Base-by-base conservation (phyloP, 2,329 filamentous ascomycete genomes). In the Diaporthe vexans region DNA sequence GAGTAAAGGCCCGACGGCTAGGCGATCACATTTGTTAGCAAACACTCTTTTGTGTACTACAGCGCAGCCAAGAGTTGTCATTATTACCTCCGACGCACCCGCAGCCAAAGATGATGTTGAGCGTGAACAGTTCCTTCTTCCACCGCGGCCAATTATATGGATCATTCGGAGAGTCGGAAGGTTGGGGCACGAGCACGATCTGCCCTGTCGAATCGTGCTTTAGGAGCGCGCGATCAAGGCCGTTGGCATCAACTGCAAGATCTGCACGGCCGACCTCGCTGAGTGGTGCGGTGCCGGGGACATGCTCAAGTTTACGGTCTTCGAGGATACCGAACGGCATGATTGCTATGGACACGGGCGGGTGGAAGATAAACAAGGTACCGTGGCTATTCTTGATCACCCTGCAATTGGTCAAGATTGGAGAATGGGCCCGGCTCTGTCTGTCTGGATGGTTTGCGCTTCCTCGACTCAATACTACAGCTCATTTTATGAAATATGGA, bases 141-240 rank as follows among this genome's bases (percentile, higher is more conserved):
- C 81, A 79, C 68, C 79, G 76, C 37, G 83, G 82, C 86, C 86
- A 87, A 77, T 87, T 87, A 72, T 87, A 81, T 10, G 86, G 86
- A 75, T 88, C 86, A 75, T 87, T 85, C 8, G 85, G 84, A 21
- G 84, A 86, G 61, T 83, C 81, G 15, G 85, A 86, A 11, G 88
- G 88, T 72, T 86, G 85, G 6, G 88, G 88, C 13, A 85, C 83
- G n/a, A 89, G 82, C n/a, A 87, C 82, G 67, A 88, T 84, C 58
- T 86, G 68, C 29, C 78, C 78, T 17, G 72, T 78, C 24, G 76
- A 71, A 48, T 81, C 80, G 68, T 79, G 79, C 76, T 81, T 80
- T 29, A 81, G 37, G n/a, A 77, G 71, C 26, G 72, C 72, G 3
- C 68, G 46, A 65, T 77, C 76, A 21, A 78, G 35, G 15, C 76